Evolutionary conservation across 805 yeast species (phyloP).

Genomic region (Scheffersomyces lignosus): DNA sequence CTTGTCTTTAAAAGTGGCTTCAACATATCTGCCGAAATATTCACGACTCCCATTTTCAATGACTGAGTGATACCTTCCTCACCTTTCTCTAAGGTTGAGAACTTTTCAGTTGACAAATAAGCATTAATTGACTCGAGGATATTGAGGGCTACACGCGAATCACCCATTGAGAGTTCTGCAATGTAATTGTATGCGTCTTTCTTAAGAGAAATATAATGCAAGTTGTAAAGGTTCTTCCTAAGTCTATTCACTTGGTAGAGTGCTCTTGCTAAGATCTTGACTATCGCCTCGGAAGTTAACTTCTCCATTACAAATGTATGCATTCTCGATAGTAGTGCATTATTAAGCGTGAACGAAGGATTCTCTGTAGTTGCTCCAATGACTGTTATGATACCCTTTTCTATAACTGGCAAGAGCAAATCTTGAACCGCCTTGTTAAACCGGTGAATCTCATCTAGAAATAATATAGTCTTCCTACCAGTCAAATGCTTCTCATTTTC

Average conservation of each 20-base stretch:
- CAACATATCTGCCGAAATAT: slow-evolving; percentile 38
- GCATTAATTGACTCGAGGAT: slow-evolving; percentile 73
- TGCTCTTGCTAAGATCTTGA: slow-evolving; percentile 36
- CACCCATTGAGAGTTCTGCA: slow-evolving; percentile 79
- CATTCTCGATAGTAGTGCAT: slow-evolving; percentile 44
- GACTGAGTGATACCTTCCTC: slow-evolving; percentile 10
- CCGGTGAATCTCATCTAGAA: slow-evolving; percentile 45
- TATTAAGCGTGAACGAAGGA: slow-evolving; percentile 44
- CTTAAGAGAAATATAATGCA: slow-evolving; percentile 52
- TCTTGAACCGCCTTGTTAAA: slow-evolving; percentile 46
- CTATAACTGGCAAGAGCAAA: slow-evolving; percentile 41
- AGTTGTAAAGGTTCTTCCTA: slow-evolving; percentile 51
- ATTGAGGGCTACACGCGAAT: slow-evolving; percentile 81
- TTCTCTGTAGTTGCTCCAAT: slow-evolving; percentile 66
- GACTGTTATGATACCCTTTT: slow-evolving; percentile 38
- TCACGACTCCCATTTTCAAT: slow-evolving; percentile 33
- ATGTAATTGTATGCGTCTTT: slow-evolving; percentile 64
- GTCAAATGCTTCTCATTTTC: slow-evolving; percentile 35
- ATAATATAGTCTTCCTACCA: slow-evolving; percentile 33
- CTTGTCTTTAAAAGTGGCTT: slow-evolving; percentile 43
- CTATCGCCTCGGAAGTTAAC: slow-evolving; percentile 28
- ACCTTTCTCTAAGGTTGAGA: slow-evolving; percentile 15
- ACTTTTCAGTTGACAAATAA: slow-evolving; percentile 39
- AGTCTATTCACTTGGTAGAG: slow-evolving; percentile 53
- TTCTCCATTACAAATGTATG: slow-evolving; percentile 47